phyloP scores from a whole-genome alignment of 1,139 yeast species.

The Suhomyces taliae region DNA sequence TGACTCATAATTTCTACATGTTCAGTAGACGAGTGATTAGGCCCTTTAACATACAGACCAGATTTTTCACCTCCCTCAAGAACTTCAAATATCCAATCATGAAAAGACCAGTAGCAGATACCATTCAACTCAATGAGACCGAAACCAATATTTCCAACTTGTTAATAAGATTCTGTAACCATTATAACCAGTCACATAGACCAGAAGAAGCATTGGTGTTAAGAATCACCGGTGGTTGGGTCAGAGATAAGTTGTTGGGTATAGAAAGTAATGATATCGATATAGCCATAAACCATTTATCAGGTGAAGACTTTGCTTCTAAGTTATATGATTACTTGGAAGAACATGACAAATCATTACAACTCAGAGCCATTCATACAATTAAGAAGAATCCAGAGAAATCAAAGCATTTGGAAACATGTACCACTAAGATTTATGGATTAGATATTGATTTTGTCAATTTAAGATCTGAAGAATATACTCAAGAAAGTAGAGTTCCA shows the following conservation, averaged over 20 bases:
- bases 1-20: background rate
- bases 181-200: conserved; percentile 27
- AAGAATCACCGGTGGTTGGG: conserved; percentile 99
- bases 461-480: conserved; percentile 81
- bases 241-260: conserved; percentile 86
- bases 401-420: conserved; percentile 93
- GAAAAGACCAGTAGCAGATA: conserved; percentile 7
- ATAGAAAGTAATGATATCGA: conserved; percentile 83
- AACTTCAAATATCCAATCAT: conserved; percentile 1
- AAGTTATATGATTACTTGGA: conserved; percentile 57
- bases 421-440: conserved; percentile 82
- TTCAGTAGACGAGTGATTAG: background rate
- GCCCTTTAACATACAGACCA: background rate
- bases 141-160: conserved; percentile 50
- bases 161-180: conserved; percentile 43
- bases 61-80: background rate
- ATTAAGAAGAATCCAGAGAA: conserved; percentile 92
- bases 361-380: conserved; percentile 63
- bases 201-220: conserved; percentile 38
- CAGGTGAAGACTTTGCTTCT: conserved; percentile 86
- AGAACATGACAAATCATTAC: conserved; percentile 38
- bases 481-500: conserved; percentile 82
- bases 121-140: conserved; percentile 41
- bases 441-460: conserved; percentile 91
- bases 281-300: conserved; percentile 77